Evolutionary conservation across 75 land plant species (phyloP).

Genomic region (Adiantum capillusveneris): DNA sequence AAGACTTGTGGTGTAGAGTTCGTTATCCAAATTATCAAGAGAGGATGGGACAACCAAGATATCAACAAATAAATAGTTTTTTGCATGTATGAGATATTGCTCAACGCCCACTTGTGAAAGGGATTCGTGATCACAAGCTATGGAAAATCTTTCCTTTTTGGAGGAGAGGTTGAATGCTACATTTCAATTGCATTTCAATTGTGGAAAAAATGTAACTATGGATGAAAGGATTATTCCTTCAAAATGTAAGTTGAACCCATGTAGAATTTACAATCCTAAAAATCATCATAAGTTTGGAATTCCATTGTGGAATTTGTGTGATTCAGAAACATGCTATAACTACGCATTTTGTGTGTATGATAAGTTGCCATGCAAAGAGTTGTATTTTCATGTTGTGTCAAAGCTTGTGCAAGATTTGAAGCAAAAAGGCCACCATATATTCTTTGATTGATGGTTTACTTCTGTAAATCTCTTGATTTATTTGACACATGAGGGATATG

Average conservation of each 20-base stretch:
- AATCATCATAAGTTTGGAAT: slow-evolving; percentile 1
- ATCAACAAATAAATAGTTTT: background rate
- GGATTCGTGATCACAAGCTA: background rate
- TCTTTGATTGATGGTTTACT: too few relatives aligned
- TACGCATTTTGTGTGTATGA: background rate
- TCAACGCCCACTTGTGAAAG: background rate
- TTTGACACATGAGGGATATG: too few relatives aligned
- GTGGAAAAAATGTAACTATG: background rate
- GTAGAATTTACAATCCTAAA: background rate
- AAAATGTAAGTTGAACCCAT: background rate
- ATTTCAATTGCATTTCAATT: background rate
- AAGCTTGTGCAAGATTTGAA: too few relatives aligned
- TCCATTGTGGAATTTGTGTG: background rate
- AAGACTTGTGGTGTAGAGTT: background rate
- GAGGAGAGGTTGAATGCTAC: background rate
- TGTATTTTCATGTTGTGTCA: too few relatives aligned
- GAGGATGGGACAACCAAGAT: background rate
- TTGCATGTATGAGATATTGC: background rate
- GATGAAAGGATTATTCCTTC: slow-evolving; percentile 4
- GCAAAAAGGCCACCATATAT: too few relatives aligned
- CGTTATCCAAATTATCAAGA: background rate
- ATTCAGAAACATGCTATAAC: background rate
- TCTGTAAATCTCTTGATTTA: too few relatives aligned
- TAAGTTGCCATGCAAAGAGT: background rate
- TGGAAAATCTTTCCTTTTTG: background rate